These are phyloP conservation scores for Castanopsis chinensis DNA, from an alignment of 306 rosid species.

Conservation along the genomic window DNA sequence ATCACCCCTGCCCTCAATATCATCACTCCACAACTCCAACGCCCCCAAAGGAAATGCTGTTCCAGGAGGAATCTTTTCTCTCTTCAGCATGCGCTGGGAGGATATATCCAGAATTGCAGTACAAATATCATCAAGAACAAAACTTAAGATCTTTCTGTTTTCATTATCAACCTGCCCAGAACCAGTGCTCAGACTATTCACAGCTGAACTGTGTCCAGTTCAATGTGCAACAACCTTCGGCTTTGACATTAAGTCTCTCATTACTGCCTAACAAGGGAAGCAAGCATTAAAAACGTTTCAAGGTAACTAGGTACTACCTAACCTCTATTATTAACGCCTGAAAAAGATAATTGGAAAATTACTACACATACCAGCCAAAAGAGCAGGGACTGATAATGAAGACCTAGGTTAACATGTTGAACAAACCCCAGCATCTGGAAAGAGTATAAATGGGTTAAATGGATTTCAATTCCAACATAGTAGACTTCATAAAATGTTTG, in stretches of 20 bases:
- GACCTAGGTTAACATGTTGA: slow-evolving; percentile 69
- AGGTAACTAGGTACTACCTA: slow-evolving; percentile 16
- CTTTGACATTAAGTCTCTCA: slow-evolving; percentile 86
- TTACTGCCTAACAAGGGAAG: slow-evolving; percentile 52
- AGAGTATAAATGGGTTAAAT: slow-evolving; percentile 14
- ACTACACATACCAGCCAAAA: slow-evolving; percentile 87
- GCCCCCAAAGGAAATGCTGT: slow-evolving; percentile 54
- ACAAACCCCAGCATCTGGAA: slow-evolving; percentile 90
- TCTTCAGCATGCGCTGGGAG: slow-evolving; percentile 81
- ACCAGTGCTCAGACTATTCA: slow-evolving; percentile 37
- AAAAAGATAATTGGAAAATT: slow-evolving; percentile 1
- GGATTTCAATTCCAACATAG: no score
- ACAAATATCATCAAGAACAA: slow-evolving; percentile 62
- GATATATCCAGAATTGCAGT: slow-evolving; percentile 70
- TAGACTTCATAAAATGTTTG: no score
- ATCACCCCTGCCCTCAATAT: slow-evolving; percentile 78
- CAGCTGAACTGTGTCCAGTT: slow-evolving; percentile 46
- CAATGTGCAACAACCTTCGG: slow-evolving; percentile 54
- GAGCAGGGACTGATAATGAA: slow-evolving; percentile 80
- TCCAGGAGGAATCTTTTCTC: slow-evolving; percentile 69
- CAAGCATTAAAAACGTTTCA: slow-evolving; percentile 14
- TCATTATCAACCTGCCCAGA: slow-evolving; percentile 50
- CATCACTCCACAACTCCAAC: slow-evolving; percentile 94
- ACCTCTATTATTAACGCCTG: slow-evolving; percentile 6
- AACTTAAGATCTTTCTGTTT: slow-evolving; percentile 52